These are phyloP conservation scores for Candolleomyces eurysporus DNA, from an alignment of 768 basidiomycete species.

Conservation along the genomic window DNA sequence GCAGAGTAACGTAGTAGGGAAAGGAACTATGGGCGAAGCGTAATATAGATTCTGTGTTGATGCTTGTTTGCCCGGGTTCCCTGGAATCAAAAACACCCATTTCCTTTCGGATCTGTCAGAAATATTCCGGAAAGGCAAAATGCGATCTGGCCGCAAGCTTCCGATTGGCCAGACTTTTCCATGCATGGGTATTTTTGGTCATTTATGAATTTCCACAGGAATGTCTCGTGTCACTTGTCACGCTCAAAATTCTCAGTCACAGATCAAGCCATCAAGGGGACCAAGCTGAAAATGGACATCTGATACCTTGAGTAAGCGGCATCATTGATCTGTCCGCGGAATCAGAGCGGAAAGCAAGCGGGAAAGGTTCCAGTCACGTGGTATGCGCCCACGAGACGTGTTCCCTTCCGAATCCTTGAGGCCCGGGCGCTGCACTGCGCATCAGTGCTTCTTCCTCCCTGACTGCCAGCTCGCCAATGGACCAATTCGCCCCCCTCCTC, in stretches of 20 bases:
- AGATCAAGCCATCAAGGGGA: neutral
- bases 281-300: neutral
- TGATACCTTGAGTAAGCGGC: neutral
- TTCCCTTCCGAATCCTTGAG: no score
- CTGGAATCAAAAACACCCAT: neutral
- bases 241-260: neutral
- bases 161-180: constrained; percentile 2
- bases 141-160: neutral
- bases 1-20: constrained; percentile 7
- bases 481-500: constrained; percentile 46
- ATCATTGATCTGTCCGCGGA: neutral
- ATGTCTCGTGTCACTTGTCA: neutral
- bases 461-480: neutral
- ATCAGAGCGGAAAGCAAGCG: neutral
- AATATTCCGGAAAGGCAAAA: neutral
- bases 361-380: no score
- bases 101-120: neutral
- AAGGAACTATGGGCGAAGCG: constrained; percentile 1
- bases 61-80: constrained; percentile 14
- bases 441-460: no score
- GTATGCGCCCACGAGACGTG: no score
- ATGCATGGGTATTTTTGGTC: neutral
- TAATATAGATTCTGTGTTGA: constrained; percentile 29
- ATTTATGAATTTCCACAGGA: neutral
- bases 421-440: no score